Percentiles rank a stretch among this genome's conserved stretches.
Evolutionary conservation across 2,329 filamentous ascomycete species (phyloP).

Genomic region (Seiridium cupressi): DNA sequence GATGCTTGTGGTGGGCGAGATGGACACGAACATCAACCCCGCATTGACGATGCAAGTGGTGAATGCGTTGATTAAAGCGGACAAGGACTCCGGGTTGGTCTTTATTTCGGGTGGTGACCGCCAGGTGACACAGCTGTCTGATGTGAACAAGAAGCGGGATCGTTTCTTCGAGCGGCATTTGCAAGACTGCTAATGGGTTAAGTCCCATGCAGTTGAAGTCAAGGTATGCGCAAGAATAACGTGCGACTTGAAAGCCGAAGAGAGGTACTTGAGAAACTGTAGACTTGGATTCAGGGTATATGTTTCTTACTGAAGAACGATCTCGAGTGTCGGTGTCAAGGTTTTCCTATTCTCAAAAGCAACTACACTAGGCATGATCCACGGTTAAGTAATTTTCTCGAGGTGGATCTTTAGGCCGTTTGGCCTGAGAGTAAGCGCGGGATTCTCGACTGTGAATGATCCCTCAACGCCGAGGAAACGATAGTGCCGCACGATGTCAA

Average conservation of each 20-base stretch:
- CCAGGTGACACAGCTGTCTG: not conserved
- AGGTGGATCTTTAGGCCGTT: not conserved
- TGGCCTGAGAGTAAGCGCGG: not conserved
- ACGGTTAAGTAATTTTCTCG: not conserved
- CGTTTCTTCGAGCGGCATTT: not conserved
- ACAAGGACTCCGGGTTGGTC: not conserved
- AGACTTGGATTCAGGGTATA: too few species aligned
- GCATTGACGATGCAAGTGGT: not conserved
- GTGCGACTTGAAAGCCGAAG: too few species aligned
- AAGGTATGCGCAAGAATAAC: too few species aligned
- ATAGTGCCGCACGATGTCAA: conserved; percentile 17
- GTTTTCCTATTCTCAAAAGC: too few species aligned
- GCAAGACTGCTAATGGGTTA: not conserved
- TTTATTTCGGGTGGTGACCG: not conserved
- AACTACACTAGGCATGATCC: too few species aligned
- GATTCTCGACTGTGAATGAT: not conserved
- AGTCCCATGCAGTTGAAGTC: too few species aligned
- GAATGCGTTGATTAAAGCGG: not conserved
- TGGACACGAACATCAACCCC: not conserved
- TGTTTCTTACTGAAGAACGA: too few species aligned
- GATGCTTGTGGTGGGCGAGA: not conserved
- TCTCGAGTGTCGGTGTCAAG: too few species aligned
- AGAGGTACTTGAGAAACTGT: too few species aligned
- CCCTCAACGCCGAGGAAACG: conserved; percentile 19
- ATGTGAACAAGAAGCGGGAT: not conserved